phyloP scores from a whole-genome alignment of 2,329 filamentous ascomycete genomes.

The Zasmidium angulare region DNA sequence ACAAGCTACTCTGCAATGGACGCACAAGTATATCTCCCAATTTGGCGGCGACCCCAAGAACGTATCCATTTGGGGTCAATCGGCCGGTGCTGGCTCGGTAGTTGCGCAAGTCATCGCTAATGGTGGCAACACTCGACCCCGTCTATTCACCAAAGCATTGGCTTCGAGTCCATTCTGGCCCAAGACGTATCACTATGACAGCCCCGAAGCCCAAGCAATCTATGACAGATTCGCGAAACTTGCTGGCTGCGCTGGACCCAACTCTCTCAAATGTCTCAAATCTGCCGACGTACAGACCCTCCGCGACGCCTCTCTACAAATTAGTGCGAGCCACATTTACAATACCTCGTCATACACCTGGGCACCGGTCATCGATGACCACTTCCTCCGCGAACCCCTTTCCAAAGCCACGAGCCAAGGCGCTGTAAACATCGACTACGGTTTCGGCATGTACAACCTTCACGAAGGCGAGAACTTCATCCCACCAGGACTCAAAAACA shows the following conservation, averaged over 20 bases:
- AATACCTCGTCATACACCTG: constrained; percentile 59
- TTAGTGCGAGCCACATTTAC: constrained; percentile 53
- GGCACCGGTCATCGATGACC: constrained; percentile 60
- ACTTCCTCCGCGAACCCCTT: constrained; percentile 52
- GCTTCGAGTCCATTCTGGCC: constrained; percentile 59
- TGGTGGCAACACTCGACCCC: constrained; percentile 44
- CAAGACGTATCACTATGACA: constrained; percentile 56
- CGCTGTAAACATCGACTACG: constrained; percentile 46
- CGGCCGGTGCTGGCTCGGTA: constrained; percentile 44
- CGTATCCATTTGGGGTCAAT: constrained; percentile 27
- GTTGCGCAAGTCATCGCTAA: constrained; percentile 55
- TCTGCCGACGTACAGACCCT: constrained; percentile 54
- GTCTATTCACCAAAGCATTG: constrained; percentile 53
- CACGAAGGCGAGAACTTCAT: constrained; percentile 65
- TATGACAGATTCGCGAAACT: constrained; percentile 50
- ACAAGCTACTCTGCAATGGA: constrained; percentile 52
- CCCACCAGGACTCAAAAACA: constrained; percentile 48
- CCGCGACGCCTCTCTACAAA: constrained; percentile 53
- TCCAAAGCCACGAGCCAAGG: constrained; percentile 43
- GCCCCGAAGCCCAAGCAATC: constrained; percentile 51
- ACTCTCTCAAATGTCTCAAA: constrained; percentile 59
- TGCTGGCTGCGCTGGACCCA: constrained; percentile 48
- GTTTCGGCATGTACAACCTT: constrained; percentile 60
- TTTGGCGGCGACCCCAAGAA: constrained; percentile 36
- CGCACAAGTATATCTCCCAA: constrained; percentile 45